Conservation (phyloP, 163 green algal genomes). For the Chloroidium sp. region DNA sequence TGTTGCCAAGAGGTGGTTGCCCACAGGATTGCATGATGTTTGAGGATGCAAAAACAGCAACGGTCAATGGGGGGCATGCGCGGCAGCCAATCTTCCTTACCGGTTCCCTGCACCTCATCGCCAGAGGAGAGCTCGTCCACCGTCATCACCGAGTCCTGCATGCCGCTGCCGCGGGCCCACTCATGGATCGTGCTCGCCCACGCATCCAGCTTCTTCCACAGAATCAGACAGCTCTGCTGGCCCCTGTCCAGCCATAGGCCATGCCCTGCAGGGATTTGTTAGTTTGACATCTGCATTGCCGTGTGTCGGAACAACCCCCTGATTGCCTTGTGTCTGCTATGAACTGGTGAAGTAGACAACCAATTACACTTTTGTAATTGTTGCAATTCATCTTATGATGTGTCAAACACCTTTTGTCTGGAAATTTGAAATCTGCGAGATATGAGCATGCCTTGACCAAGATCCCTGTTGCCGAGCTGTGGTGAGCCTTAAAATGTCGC, state of each 20-base stretch:
- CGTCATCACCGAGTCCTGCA: conserved; percentile 59
- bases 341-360: neutral
- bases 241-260: conserved; percentile 41
- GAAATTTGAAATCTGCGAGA: no score
- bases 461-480: no score
- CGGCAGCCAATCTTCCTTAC: neutral
- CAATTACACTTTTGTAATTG: neutral
- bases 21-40: neutral
- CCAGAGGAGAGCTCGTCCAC: conserved; percentile 54
- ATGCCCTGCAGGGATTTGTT: conserved; percentile 5
- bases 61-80: conserved; percentile 1
- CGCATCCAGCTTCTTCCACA: conserved; percentile 55
- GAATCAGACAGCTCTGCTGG: conserved; percentile 36
- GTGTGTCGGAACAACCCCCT: neutral
- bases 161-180: conserved; percentile 40
- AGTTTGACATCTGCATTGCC: neutral
- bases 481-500: no score
- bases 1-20: neutral
- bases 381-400: no score
- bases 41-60: neutral
- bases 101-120: conserved; percentile 31
- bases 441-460: no score
- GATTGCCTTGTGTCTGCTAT: neutral
- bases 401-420: no score
- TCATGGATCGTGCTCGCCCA: conserved; percentile 48